Base-by-base conservation (phyloP, 2,329 filamentous ascomycete genomes). In the Didymella pomorum region DNA sequence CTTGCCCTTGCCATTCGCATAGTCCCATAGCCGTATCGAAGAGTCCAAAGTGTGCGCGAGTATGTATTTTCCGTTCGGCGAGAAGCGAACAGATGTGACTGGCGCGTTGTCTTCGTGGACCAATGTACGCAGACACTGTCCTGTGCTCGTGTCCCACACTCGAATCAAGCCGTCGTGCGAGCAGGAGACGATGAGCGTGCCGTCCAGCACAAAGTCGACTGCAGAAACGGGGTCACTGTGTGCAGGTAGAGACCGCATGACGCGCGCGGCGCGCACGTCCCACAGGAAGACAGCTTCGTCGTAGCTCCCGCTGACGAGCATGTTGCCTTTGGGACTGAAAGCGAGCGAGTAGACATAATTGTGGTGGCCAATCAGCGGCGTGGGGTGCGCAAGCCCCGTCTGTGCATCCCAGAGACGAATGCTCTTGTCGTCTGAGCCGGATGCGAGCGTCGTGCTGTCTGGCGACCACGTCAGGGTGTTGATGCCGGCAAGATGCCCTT, bases 301-400 rank as follows among this genome's bases (percentile, higher is more conserved):
- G 78, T 97, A 98, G 64, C 91, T 96, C 12, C 95, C 95, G 65
- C 91, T 96, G 16, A 93, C 95, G 31, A 99, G 85, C 73, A 98
- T 97, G 73, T 99, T 99, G 23, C 95, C 95, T 76, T 97, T 98
- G 1, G 95, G 95, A n/a, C 92, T 94, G 77, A 98, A 98, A 6
- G 93, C 93, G 31, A 99, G 82, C 49, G 90, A 92, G 78, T 96
- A 97, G 29, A 99, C 89, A 77, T 98, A 98, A 78, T 96, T 98
- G 77, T 97, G 93, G 71, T 99, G 95, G 2, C 95, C 94, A 23
- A 90, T 83, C 65, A 98, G 82, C 1, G 85, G 83, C 21, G 81
- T 83, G 0, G 84, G 83, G 52, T 87, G 83, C 26, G 84, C 80
- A 71, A 85, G 83, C 18, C 85, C 86, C 63, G 84, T 86, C 18